These are phyloP conservation scores for Xylariaceae sp. DNA, from an alignment of 2,329 filamentous ascomycete species.

Conservation along the genomic window DNA sequence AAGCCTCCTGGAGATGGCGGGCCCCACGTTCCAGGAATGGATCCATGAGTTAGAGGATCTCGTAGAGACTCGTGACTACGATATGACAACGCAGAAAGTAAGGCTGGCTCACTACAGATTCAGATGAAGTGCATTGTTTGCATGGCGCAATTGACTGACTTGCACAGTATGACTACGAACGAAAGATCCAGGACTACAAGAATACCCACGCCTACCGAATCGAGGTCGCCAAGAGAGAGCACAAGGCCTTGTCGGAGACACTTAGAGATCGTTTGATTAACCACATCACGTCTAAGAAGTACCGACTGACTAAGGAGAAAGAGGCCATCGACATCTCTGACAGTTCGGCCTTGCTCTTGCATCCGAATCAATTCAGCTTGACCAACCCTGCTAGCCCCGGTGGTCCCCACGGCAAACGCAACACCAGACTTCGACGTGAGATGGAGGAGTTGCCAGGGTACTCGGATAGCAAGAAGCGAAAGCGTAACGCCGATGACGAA, in stretches of 20 bases:
- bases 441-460: constrained; percentile 53
- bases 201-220: constrained; percentile 57
- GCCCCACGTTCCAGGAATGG: constrained; percentile 79
- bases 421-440: constrained; percentile 56
- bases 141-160: constrained; percentile 19
- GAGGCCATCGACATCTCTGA: constrained; percentile 64
- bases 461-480: constrained; percentile 56
- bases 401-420: constrained; percentile 57
- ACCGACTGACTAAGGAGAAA: constrained; percentile 59
- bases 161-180: constrained; percentile 55
- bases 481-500: constrained; percentile 58
- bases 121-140: background rate
- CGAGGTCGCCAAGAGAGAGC: constrained; percentile 58
- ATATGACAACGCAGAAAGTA: constrained; percentile 77
- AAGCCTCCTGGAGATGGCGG: constrained; percentile 67
- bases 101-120: constrained; percentile 8
- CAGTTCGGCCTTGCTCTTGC: constrained; percentile 58
- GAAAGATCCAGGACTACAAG: constrained; percentile 54
- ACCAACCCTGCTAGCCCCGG: constrained; percentile 60
- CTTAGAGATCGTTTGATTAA: constrained; percentile 64
- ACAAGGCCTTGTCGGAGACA: constrained; percentile 53
- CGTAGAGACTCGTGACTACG: constrained; percentile 79
- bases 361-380: constrained; percentile 63
- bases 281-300: constrained; percentile 59
- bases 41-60: constrained; percentile 81